Evolutionary conservation across 1,284 basidiomycete species (phyloP).

Genomic region (Fomitopsis schrenkii): DNA sequence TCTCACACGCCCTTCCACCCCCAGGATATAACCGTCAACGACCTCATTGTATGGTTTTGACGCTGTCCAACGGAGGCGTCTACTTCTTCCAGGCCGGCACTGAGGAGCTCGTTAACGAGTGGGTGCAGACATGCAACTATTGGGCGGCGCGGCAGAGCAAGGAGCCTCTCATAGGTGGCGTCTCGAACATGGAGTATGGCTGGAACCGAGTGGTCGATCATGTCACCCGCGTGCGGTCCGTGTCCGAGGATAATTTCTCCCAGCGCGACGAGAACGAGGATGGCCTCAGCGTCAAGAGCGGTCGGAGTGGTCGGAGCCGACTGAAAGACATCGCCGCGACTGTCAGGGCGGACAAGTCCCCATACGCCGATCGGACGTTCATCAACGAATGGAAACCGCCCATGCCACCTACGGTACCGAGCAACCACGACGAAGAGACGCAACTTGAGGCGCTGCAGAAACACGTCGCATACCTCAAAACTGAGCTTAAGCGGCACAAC

Average conservation of each 20-base stretch:
- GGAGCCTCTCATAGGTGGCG: slow-evolving; percentile 90
- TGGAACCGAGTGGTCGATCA: slow-evolving; percentile 80
- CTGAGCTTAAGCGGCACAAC: slow-evolving; percentile 82
- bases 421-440: slow-evolving; percentile 85
- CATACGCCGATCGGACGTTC: slow-evolving; percentile 72
- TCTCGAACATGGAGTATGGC: slow-evolving; percentile 99
- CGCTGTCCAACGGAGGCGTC: slow-evolving; percentile 81
- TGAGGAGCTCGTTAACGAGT: slow-evolving; percentile 95
- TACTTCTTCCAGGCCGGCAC: slow-evolving; percentile 98
- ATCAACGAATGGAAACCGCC: slow-evolving; percentile 96
- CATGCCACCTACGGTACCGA: slow-evolving; percentile 76
- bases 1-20: slow-evolving; percentile 84
- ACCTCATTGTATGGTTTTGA: slow-evolving; percentile 95
- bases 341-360: slow-evolving; percentile 57
- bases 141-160: slow-evolving; percentile 95
- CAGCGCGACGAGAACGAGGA: slow-evolving; percentile 48
- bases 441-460: slow-evolving; percentile 85
- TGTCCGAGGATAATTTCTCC: slow-evolving; percentile 51
- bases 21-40: slow-evolving; percentile 89
- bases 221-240: slow-evolving; percentile 46
- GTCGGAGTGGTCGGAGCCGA: slow-evolving; percentile 61
- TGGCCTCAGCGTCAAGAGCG: slow-evolving; percentile 65
- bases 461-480: slow-evolving; percentile 74
- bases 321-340: slow-evolving; percentile 63
- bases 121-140: slow-evolving; percentile 98